Base-by-base conservation (phyloP, 805 yeast genomes). In the Kodamaea sagamina region DNA sequence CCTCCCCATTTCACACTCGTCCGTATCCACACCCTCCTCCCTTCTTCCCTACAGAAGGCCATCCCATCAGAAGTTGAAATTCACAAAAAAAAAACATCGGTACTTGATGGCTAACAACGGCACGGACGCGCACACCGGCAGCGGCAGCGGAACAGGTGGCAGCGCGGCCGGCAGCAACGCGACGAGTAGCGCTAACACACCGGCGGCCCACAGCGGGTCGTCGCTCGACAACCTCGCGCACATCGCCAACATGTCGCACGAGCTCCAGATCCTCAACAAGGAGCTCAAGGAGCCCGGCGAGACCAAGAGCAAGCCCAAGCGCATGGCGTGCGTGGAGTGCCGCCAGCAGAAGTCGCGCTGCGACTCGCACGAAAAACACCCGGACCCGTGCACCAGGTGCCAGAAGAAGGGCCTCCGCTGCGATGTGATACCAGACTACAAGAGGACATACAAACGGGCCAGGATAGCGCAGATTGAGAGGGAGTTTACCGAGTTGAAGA, bases 261-360 rank as follows among this genome's bases (percentile, higher is more conserved):
- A 66, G 47, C 58, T 68, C 25, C 65, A 56, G 37, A 52, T 56
- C 21, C 61, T 62, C 38, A 59, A 60, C 36, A 58, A 58, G 27
- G 32, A 19, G 50, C 45, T 39, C 46, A 54, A 46, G 29, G 28
- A 29, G 9, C 28, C 26, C 36, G 50, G 35, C 36, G 36, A 35
- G n/a, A 31, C 44, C 18, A 51, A 55, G 35, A 28, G 26, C 17
- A 63, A 54, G 40, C 52, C 61, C 29, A 84, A 82, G 59, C 73
- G 81, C 43, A 79, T 89, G 59, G 98, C 98, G 0, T 93, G 99
- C 69, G 89, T 88, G 1, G 96, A 92, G 56, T 93, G 99, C 60
- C 78, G 98, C 10, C 98, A 93, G 63, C 99, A 92, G 61, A 93
- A 93, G 65, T 84, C 89, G 26, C 79, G 82, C 55, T 90, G 97